These are phyloP conservation scores for Clonostachys rosea DNA, from an alignment of 2,329 filamentous ascomycete species.

Conservation along the genomic window DNA sequence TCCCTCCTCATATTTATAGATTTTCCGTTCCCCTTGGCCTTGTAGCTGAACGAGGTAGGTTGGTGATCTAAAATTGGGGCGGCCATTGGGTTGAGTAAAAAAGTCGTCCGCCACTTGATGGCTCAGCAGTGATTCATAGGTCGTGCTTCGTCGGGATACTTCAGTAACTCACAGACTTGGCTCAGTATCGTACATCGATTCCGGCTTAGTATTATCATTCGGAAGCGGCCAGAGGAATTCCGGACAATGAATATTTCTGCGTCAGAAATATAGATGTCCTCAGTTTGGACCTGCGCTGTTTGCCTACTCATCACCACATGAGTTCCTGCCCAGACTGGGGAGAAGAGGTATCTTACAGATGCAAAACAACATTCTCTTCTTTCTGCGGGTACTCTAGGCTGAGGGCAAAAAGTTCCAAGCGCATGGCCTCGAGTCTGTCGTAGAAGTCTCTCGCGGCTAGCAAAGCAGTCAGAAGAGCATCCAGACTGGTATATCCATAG, in stretches of 20 bases:
- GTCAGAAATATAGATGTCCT: not conserved
- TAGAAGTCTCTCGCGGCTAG: not conserved
- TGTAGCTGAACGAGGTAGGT: not conserved
- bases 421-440: not conserved
- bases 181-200: constrained; percentile 1
- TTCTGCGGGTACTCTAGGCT: not conserved
- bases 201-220: not conserved
- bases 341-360: not conserved
- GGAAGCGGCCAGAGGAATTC: not conserved
- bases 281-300: not conserved
- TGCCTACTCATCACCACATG: not conserved
- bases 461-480: not conserved
- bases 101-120: not conserved
- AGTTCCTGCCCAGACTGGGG: no score
- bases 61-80: not conserved
- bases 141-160: not conserved
- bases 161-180: not conserved
- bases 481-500: no score
- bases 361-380: not conserved
- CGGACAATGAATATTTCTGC: constrained; percentile 1
- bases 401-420: not conserved
- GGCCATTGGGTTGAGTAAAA: not conserved
- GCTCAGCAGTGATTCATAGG: not conserved
- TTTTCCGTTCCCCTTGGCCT: not conserved
- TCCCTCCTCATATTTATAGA: not conserved